Percentiles rank a stretch among this genome's conserved stretches.
Evolutionary conservation across 1,139 yeast genomes (phyloP).

Genomic region (Yamadazyma mexicana): DNA sequence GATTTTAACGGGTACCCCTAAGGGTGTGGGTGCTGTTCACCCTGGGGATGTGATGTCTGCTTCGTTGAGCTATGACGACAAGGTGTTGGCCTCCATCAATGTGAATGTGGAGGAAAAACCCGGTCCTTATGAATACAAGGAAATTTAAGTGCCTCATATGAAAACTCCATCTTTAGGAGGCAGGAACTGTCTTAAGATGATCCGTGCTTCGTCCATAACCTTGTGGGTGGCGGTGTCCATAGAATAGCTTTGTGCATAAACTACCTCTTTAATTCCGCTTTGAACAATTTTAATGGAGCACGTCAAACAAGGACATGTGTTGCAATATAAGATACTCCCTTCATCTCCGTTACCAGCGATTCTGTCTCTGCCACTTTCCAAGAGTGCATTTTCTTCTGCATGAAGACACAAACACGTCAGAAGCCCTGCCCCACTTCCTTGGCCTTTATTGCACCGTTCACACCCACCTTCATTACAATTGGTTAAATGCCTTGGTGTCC

Average conservation of each 20-base stretch:
- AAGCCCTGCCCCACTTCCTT: slow-evolving; percentile 61
- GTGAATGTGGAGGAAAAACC: slow-evolving; percentile 64
- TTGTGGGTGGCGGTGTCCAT: slow-evolving; percentile 79
- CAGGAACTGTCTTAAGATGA: slow-evolving; percentile 68
- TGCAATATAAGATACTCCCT: slow-evolving; percentile 77
- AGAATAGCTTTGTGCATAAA: slow-evolving; percentile 86
- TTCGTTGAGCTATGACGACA: slow-evolving; percentile 54
- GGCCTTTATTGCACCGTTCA: slow-evolving; percentile 71
- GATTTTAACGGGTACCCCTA: slow-evolving; percentile 93
- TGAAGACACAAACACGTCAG: slow-evolving; percentile 90
- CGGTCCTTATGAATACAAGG: slow-evolving; percentile 73
- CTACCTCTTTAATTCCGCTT: slow-evolving; percentile 89
- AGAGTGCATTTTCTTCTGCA: slow-evolving; percentile 94
- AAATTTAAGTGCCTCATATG: slow-evolving; percentile 36
- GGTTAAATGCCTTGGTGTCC: slow-evolving; percentile 84
- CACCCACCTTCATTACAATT: slow-evolving; percentile 98
- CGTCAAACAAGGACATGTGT: slow-evolving; percentile 96
- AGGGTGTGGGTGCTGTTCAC: slow-evolving; percentile 85
- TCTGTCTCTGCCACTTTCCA: slow-evolving; percentile 92
- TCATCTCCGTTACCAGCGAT: slow-evolving; percentile 33
- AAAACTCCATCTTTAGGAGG: slow-evolving; percentile 56
- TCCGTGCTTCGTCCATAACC: slow-evolving; percentile 74
- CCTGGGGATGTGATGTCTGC: slow-evolving; percentile 82
- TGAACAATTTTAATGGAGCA: slow-evolving; percentile 95
- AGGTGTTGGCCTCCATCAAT: slow-evolving; percentile 52